Evolutionary conservation across 768 basidiomycete genomes (phyloP).

Genomic region (Boletus rufocinnamomeus): DNA sequence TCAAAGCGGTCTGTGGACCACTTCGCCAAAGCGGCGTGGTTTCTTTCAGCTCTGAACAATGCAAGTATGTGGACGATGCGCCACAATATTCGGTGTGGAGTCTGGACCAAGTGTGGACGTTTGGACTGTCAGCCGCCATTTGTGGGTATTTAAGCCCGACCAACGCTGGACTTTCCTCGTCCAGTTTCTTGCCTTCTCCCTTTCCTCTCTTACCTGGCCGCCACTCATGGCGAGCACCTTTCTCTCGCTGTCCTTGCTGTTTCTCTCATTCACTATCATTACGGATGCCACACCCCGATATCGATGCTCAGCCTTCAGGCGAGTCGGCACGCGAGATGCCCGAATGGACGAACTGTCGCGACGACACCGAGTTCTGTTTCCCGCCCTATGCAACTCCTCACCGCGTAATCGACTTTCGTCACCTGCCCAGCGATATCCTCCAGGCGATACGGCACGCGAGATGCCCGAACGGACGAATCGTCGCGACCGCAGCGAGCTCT

Average conservation of each 20-base stretch:
- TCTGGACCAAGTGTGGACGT: background rate
- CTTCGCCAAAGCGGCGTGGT: background rate
- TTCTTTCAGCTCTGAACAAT: conserved; percentile 2
- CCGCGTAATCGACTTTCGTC: background rate
- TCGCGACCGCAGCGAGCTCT: background rate
- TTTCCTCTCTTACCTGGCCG: background rate
- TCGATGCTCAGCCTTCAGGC: no score
- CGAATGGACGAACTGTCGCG: background rate
- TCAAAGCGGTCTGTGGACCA: conserved; percentile 5
- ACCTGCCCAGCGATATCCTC: background rate
- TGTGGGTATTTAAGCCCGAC: conserved; percentile 12
- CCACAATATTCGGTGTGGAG: background rate
- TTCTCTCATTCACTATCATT: background rate
- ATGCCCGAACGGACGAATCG: background rate
- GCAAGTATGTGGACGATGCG: conserved; percentile 1
- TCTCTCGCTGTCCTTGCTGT: background rate
- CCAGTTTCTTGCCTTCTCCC: background rate
- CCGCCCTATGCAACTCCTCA: background rate
- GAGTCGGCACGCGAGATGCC: conserved; percentile 5
- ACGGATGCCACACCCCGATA: background rate
- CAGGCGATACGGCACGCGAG: background rate
- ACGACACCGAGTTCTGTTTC: background rate
- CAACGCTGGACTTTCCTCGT: background rate
- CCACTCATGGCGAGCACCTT: background rate
- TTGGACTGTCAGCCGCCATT: conserved; percentile 11